These are phyloP conservation scores for Dipodascus geniculatus DNA, from an alignment of 805 yeast species.

Conservation along the genomic window DNA sequence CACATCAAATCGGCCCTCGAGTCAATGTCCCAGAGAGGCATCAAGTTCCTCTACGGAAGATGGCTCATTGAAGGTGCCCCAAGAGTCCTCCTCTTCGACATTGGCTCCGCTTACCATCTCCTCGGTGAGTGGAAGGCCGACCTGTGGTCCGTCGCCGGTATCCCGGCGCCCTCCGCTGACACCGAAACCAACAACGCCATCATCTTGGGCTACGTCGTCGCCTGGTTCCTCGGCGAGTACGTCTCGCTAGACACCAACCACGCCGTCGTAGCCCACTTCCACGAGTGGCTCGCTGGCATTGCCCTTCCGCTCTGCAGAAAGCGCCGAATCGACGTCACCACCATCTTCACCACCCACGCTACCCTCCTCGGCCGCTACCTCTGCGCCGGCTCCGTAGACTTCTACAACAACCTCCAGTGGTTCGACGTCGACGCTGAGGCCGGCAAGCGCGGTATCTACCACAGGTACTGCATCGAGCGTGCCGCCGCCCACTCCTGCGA, in stretches of 20 bases:
- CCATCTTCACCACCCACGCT: conserved; percentile 96
- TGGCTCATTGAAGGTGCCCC: conserved; percentile 99
- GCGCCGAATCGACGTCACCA: conserved; percentile 84
- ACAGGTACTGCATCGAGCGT: conserved; percentile 91
- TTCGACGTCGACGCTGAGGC: conserved; percentile 98
- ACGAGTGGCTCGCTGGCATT: conserved; percentile 97
- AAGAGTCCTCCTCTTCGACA: conserved; percentile 76
- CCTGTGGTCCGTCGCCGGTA: conserved; percentile 81
- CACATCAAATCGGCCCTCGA: conserved; percentile 52
- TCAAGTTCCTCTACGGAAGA: conserved; percentile 75
- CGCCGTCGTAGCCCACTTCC: conserved; percentile 89
- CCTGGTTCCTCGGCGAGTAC: conserved; percentile 95
- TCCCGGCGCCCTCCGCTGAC: conserved; percentile 88
- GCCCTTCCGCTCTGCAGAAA: conserved; percentile 87
- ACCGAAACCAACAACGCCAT: conserved; percentile 86
- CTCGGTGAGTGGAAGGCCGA: conserved; percentile 92
- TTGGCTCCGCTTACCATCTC: conserved; percentile 55
- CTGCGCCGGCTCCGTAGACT: conserved; percentile 95
- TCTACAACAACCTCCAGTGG: conserved; percentile 76
- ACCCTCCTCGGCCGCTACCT: conserved; percentile 87
- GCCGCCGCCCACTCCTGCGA: conserved; percentile 94
- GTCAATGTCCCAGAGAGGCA: conserved; percentile 73
- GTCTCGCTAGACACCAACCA: conserved; percentile 73
- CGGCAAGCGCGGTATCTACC: conserved; percentile 94
- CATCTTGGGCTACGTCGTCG: conserved; percentile 80